Conservation (phyloP, 495 filamentous ascomycete genomes). For the Annulohypoxylon maeteangense region DNA sequence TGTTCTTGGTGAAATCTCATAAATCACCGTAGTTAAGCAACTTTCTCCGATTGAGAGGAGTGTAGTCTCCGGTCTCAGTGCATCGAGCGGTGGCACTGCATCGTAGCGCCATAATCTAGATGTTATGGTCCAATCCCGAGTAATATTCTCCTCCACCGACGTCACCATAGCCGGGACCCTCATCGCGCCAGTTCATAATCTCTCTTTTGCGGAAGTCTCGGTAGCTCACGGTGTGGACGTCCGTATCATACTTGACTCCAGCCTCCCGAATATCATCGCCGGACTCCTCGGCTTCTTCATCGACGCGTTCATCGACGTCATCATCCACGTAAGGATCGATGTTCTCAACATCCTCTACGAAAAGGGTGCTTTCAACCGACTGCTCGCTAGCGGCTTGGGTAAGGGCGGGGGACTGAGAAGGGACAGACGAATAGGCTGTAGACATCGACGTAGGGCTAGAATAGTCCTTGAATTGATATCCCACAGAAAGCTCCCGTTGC, state of each 20-base stretch:
- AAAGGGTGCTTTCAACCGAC: conserved; percentile 9
- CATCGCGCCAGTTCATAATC: not conserved
- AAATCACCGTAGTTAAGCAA: not conserved
- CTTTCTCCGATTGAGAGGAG: no score
- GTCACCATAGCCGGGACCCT: not conserved
- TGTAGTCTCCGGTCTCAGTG: not conserved
- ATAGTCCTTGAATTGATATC: not conserved
- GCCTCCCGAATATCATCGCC: not conserved
- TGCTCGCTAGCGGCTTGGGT: not conserved
- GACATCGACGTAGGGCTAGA: not conserved
- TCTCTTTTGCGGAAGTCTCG: not conserved
- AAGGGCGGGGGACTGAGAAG: not conserved
- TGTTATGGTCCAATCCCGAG: not conserved
- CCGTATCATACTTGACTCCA: not conserved
- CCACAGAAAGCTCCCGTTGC: not conserved
- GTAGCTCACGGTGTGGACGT: not conserved
- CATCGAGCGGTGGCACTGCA: not conserved
- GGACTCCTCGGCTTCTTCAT: not conserved
- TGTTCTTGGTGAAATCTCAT: not conserved
- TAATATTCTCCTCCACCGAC: not conserved
- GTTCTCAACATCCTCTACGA: not conserved
- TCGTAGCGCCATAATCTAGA: not conserved
- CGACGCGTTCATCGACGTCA: not conserved
- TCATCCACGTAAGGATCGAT: not conserved
- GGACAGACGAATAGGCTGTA: not conserved